Evolutionary conservation across 495 filamentous ascomycete genomes (phyloP).

Genomic region (Podospora comata): DNA sequence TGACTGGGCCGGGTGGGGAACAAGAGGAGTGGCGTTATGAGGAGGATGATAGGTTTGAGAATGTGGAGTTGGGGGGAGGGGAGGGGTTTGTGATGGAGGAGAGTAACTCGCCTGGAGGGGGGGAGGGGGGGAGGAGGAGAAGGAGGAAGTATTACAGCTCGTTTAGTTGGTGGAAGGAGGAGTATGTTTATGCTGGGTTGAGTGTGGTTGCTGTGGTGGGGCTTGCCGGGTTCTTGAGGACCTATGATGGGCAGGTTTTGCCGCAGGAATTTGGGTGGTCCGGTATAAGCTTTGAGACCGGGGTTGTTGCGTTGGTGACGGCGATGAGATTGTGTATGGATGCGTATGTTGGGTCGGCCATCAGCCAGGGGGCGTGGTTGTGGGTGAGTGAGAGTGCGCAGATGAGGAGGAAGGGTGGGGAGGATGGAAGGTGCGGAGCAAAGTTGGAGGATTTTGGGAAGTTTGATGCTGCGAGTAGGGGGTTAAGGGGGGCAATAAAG

Average conservation of each 20-base stretch:
- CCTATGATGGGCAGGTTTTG: slow-evolving; percentile 31
- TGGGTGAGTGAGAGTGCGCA: slow-evolving; percentile 36
- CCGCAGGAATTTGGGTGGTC: slow-evolving; percentile 24
- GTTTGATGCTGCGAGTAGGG: slow-evolving; percentile 39
- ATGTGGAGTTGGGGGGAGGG: slow-evolving; percentile 4
- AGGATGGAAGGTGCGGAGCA: slow-evolving; percentile 21
- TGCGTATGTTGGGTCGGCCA: slow-evolving; percentile 31
- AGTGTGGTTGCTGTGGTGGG: slow-evolving; percentile 26
- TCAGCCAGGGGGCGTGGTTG: slow-evolving; percentile 41
- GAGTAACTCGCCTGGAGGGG: not conserved
- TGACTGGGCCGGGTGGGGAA: not conserved
- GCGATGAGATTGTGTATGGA: slow-evolving; percentile 34
- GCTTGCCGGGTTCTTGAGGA: slow-evolving; percentile 27
- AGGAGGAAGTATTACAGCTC: slow-evolving; percentile 10
- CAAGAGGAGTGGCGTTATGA: not conserved
- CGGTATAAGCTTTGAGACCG: slow-evolving; percentile 31
- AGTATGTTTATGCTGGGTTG: slow-evolving; percentile 33
- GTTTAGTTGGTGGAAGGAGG: slow-evolving; percentile 36
- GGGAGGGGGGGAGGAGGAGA: too few relatives aligned
- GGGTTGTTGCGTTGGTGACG: slow-evolving; percentile 36
- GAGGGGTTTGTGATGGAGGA: not conserved
- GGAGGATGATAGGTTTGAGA: not conserved
- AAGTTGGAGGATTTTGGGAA: slow-evolving; percentile 36
- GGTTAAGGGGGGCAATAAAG: slow-evolving; percentile 32
- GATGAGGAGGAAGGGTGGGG: slow-evolving; percentile 16